These are phyloP conservation scores for Xylariales sp. DNA, from an alignment of 2,329 filamentous ascomycete species.

Conservation along the genomic window DNA sequence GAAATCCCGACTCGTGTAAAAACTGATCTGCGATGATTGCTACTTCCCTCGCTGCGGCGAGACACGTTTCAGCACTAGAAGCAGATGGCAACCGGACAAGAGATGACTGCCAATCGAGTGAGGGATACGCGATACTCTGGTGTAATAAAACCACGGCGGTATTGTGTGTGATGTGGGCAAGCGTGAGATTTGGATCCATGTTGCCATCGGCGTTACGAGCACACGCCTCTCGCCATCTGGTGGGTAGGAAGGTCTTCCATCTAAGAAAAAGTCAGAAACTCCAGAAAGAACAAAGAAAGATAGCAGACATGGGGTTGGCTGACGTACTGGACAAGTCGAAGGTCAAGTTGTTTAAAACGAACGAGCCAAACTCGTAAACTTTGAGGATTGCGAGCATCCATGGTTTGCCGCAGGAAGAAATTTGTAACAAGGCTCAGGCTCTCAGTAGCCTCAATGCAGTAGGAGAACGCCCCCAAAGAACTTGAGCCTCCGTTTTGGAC, in stretches of 20 bases:
- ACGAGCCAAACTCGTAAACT: slow-evolving; percentile 37
- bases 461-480: slow-evolving; percentile 40
- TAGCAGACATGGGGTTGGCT: not conserved
- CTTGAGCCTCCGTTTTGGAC: slow-evolving; percentile 26
- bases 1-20: slow-evolving; percentile 29
- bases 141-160: slow-evolving; percentile 45
- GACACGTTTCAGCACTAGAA: slow-evolving; percentile 44
- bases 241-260: slow-evolving; percentile 37
- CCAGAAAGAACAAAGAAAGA: not conserved
- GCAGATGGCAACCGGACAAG: slow-evolving; percentile 34
- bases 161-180: slow-evolving; percentile 45
- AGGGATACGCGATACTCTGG: slow-evolving; percentile 42
- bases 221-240: slow-evolving; percentile 33
- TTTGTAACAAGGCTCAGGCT: slow-evolving; percentile 38
- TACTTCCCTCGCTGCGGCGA: slow-evolving; percentile 39
- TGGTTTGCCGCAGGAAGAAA: slow-evolving; percentile 38
- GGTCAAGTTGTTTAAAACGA: slow-evolving; percentile 42
- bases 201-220: slow-evolving; percentile 20
- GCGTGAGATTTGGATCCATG: slow-evolving; percentile 45
- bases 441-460: slow-evolving; percentile 42
- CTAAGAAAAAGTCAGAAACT: slow-evolving; percentile 7
- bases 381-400: slow-evolving; percentile 32
- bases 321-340: slow-evolving; percentile 36
- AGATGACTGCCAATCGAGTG: slow-evolving; percentile 21
- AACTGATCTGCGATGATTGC: slow-evolving; percentile 42